Evolutionary conservation across 2,329 filamentous ascomycete genomes (phyloP).

Genomic region (Aureobasidium sp.): DNA sequence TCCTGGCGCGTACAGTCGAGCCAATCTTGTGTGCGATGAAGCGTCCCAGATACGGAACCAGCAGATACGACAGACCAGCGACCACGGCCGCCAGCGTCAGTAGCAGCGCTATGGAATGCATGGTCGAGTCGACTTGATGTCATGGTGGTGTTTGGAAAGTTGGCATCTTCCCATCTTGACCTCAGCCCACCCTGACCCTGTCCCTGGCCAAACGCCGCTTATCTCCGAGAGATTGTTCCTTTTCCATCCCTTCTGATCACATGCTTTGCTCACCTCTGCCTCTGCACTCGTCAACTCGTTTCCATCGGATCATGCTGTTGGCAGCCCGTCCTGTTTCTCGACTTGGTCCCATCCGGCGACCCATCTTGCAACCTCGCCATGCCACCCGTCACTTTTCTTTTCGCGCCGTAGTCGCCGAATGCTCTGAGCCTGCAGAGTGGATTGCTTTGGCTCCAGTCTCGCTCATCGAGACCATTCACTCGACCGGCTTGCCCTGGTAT

Average conservation of each 20-base stretch:
- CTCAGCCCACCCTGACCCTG: constrained; percentile 7
- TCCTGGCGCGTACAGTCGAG: constrained; percentile 18
- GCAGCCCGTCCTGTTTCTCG: background rate
- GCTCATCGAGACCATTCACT: constrained; percentile 25
- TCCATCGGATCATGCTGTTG: background rate
- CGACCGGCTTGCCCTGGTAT: constrained; percentile 28
- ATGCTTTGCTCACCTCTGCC: background rate
- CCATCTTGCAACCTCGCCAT: background rate
- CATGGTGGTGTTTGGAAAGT: background rate
- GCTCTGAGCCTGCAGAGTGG: constrained; percentile 14
- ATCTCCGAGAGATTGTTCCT: background rate
- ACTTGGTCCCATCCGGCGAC: background rate
- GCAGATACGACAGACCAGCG: background rate
- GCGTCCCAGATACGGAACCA: constrained; percentile 4
- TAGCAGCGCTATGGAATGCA: background rate
- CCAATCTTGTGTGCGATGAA: constrained; percentile 16
- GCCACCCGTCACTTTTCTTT: background rate
- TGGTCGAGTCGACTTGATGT: background rate
- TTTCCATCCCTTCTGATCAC: background rate
- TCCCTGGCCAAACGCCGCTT: background rate
- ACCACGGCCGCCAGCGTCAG: background rate
- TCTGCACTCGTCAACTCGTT: background rate
- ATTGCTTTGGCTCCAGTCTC: constrained; percentile 17
- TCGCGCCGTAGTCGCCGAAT: background rate
- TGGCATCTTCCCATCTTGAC: too few relatives aligned